Conservation (phyloP, 164 flowering plant species). For the Liquidambar formosana region DNA sequence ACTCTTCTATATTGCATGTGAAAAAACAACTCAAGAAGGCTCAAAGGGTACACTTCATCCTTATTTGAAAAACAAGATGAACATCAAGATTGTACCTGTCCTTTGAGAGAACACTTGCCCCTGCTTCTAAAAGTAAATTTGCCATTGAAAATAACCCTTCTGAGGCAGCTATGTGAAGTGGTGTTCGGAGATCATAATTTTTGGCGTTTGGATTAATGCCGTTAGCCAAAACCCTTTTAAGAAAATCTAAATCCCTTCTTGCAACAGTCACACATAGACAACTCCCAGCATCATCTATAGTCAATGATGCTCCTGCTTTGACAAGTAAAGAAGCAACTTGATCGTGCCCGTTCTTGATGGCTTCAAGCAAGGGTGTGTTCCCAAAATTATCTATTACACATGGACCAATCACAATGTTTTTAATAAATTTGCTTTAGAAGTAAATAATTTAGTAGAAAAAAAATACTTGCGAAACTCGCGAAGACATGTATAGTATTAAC, state of each 20-base stretch:
- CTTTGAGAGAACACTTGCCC: conserved; percentile 76
- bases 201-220: conserved; percentile 83
- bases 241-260: conserved; percentile 68
- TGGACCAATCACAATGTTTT: neutral
- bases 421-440: neutral
- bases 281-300: conserved; percentile 67
- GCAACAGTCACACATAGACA: conserved; percentile 63
- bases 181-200: conserved; percentile 80
- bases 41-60: too few species aligned
- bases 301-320: conserved; percentile 62
- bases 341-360: conserved; percentile 80
- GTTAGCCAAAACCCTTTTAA: conserved; percentile 59
- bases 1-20: too few species aligned
- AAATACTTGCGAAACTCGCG: neutral
- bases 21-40: too few species aligned
- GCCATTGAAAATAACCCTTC: conserved; percentile 71
- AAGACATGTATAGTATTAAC: too few species aligned
- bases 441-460: neutral
- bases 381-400: conserved; percentile 71
- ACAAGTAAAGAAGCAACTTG: conserved; percentile 66
- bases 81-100: conserved; percentile 59
- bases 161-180: conserved; percentile 88
- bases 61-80: neutral
- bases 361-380: conserved; percentile 83
- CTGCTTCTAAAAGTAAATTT: conserved; percentile 72